These are phyloP conservation scores for Neurospora terricola DNA, from an alignment of 495 filamentous ascomycete genomes.

Conservation along the genomic window DNA sequence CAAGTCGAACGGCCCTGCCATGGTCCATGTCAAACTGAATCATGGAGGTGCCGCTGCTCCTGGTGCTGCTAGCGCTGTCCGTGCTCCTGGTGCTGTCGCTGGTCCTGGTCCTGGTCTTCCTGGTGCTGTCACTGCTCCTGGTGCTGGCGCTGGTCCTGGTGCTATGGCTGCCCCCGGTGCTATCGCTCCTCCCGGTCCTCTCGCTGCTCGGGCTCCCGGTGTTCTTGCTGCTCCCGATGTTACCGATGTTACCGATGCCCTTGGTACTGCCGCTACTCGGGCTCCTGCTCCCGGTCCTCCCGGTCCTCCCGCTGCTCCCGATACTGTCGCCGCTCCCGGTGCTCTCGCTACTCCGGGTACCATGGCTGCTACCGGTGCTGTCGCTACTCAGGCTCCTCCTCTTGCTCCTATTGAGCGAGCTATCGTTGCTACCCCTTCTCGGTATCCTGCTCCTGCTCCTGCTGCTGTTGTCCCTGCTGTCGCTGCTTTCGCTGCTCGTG, in stretches of 20 bases:
- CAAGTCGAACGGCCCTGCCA: background rate
- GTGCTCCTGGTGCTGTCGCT: background rate
- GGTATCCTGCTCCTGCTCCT: background rate
- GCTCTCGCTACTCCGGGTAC: background rate
- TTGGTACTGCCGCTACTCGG: too few species aligned
- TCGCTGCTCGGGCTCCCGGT: too few species aligned
- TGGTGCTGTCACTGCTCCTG: background rate
- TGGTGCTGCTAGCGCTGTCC: background rate
- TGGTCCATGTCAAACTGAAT: background rate
- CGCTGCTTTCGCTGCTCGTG: background rate
- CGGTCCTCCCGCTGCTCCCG: background rate
- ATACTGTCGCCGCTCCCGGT: background rate
- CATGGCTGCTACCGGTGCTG: background rate
- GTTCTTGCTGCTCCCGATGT: background rate
- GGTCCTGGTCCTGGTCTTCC: background rate
- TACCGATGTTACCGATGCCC: too few species aligned
- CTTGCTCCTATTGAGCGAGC: too few species aligned
- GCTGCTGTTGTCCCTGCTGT: background rate
- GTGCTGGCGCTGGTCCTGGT: background rate
- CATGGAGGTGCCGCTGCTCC: background rate
- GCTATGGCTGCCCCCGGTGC: background rate
- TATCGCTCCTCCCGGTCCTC: background rate
- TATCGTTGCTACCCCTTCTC: background rate
- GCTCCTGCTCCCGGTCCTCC: background rate
- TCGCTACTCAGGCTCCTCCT: too few species aligned